Evolutionary conservation across 2,329 filamentous ascomycete genomes (phyloP), one percentile per base, ranked within the genome.

Genomic region (Ophiocordyceps unilateralis): DNA sequence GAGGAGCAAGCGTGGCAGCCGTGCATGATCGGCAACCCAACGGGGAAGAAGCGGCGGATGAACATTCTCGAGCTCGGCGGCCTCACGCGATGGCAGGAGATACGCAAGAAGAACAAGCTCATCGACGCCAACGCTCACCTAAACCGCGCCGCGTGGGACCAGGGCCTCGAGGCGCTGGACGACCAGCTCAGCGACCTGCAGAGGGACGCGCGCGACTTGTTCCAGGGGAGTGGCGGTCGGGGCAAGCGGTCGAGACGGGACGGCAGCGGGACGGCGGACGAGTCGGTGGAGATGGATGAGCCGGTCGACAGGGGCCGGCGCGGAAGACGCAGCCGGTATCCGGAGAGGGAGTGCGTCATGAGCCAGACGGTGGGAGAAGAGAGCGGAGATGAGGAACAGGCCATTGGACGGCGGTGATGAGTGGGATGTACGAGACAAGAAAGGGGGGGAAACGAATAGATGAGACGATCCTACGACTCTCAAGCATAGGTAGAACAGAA

Each of bases 81-180:
- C 30, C 64, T 81, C 66, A 80, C 72, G 41, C 66, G 83, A 36
- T 88, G 80, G 78, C 81, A 74, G 21, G 81, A 86, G 58, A 85
- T 88, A 46, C 66, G 74, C 46, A 69, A 62, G 49, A 72, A 68
- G 53, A 80, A 80, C 51, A 64, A 62, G 39, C 60, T 80, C 41
- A 67, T 77, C 40, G 72, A 76, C 49, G 57, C 57, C 8, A 56
- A 55, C 12, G 52, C 53, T 6, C 60, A 63, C 47, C 50, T 62
- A 24, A 63, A 63, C 41, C 56, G 56, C 8, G 55, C 53, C 17
- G 60, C 59, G 11, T 47, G 59, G 26, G 57, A 58, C 22, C 56
- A 60, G 32, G 62, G 60, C 0, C 42, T 63, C 2, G 59, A 56
- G 32, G 60, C 62, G 2, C 45, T 64, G 5, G 59, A 63, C 15